A percentile compares a stretch with the other conserved stretches of the same genome.
phyloP scores from a whole-genome alignment of 2,329 filamentous ascomycete genomes.

The Botrytis fragariae region DNA sequence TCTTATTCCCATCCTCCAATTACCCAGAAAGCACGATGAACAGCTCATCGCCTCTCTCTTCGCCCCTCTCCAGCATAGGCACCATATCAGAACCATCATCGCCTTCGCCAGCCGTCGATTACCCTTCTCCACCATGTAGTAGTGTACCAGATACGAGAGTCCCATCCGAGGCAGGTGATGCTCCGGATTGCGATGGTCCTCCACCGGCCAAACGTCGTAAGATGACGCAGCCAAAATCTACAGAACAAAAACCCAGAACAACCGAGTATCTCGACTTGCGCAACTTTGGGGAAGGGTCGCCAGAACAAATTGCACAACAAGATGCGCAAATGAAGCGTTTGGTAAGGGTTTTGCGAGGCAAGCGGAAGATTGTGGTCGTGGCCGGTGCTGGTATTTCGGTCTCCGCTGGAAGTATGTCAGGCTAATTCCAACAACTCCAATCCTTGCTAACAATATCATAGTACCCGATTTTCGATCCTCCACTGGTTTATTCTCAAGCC shows the following conservation, averaged over 20 bases:
- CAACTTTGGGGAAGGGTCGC: slow-evolving; percentile 45
- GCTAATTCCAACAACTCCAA: slow-evolving; percentile 25
- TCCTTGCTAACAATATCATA: slow-evolving; percentile 39
- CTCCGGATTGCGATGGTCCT: slow-evolving; percentile 50
- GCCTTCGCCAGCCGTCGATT: slow-evolving; percentile 32
- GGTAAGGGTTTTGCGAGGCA: slow-evolving; percentile 72
- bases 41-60: slow-evolving; percentile 35
- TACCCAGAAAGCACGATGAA: slow-evolving; percentile 12
- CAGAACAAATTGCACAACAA: slow-evolving; percentile 52
- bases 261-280: slow-evolving; percentile 79
- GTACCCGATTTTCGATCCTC: slow-evolving; percentile 95
- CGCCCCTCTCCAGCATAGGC: slow-evolving; percentile 38
- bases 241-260: slow-evolving; percentile 58
- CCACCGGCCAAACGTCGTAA: slow-evolving; percentile 76
- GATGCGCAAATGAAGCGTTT: slow-evolving; percentile 65
- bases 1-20: not conserved
- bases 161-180: slow-evolving; percentile 27
- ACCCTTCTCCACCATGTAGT: slow-evolving; percentile 36
- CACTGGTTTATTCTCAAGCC: slow-evolving; percentile 80
- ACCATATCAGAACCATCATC: slow-evolving; percentile 39
- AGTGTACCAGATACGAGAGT: slow-evolving; percentile 31
- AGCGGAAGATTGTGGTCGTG: slow-evolving; percentile 95
- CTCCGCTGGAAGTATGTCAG: slow-evolving; percentile 77
- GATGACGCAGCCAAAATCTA: slow-evolving; percentile 49
- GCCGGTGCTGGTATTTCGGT: slow-evolving; percentile 97